Evolutionary conservation across 768 basidiomycete species (phyloP), one percentile per base, ranked within the genome.

Genomic region (Lactarius deliciosus): DNA sequence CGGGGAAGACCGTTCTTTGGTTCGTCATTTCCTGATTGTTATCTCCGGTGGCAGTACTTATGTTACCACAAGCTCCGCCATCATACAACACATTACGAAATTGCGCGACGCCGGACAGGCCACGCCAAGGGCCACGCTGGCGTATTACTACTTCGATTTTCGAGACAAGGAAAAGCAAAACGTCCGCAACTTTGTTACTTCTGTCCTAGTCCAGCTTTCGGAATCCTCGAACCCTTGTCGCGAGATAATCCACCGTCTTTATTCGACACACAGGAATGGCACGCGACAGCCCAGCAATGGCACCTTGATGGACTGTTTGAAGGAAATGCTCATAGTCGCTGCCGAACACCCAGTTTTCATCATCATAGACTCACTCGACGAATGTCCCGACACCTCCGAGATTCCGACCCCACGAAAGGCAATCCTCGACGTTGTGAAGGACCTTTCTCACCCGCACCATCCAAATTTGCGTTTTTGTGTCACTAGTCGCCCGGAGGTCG

Each of bases 81-180:
- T 57, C 34, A 57, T 57, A 9, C 38, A 41, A 47, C 25, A 61
- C 38, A 47, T 65, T 15, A 36, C 30, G 5, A 30, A 15, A 9
- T 25, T 61, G 20, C 22, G 54, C 22, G 45, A 55, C 8, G 43
- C 40, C 38, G 60, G 65, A 43, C 38, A 9, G 18, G 65, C 43
- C 15, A 43, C 22, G 1, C 3, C 61, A 43, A 30, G 5, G 18
- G 65, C 43, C 15, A 43, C 22, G 1, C 3, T 65, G 5, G 60
- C 60, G 6, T 65, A 57, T 30, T 65, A 61, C 1, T 61, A 57
- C 36, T 65, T 61, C 9, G 55, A 61, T 15, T 57, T 65, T 28
- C 55, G 45, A 8, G 65, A 61, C 10, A 34, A 41, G n/a, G 32
- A 57, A 30, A 65, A 65, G 8, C 56, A 36, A 30, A 57, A 34